Evolutionary conservation across 306 rosid genomes (phyloP).

Genomic region (Cucumis cinereus): DNA sequence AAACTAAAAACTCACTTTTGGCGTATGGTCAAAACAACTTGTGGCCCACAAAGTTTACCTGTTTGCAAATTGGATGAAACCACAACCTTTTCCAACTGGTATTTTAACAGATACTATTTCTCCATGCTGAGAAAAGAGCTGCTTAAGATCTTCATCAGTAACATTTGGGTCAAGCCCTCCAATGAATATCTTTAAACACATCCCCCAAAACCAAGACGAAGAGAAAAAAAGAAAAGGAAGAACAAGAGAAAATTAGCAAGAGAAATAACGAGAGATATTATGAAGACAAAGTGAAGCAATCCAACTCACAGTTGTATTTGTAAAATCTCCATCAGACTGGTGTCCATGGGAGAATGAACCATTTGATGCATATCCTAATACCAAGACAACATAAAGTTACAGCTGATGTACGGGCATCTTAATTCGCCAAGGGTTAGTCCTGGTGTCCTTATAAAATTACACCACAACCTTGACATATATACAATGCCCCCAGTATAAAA

Average conservation of each 20-base stretch:
- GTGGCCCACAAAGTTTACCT: constrained; percentile 28
- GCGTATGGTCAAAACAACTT: too few relatives aligned
- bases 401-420: neutral
- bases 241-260: constrained; percentile 4
- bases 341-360: constrained; percentile 44
- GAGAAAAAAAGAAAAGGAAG: neutral
- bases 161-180: constrained; percentile 96
- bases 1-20: neutral
- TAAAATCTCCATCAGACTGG: constrained; percentile 66
- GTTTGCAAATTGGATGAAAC: constrained; percentile 86
- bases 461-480: neutral
- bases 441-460: neutral
- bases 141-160: constrained; percentile 89
- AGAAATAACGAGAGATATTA: neutral
- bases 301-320: constrained; percentile 79
- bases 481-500: neutral
- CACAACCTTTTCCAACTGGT: constrained; percentile 95
- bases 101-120: constrained; percentile 92
- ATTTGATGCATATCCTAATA: constrained; percentile 50
- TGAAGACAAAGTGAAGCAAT: neutral
- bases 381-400: neutral
- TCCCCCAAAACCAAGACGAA: constrained; percentile 7
- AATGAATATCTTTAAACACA: constrained; percentile 63
- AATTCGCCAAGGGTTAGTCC: neutral
- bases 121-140: constrained; percentile 72